Evolutionary conservation across 176 grass and related monocot genomes (phyloP).

Genomic region (Triticum timopheevii): DNA sequence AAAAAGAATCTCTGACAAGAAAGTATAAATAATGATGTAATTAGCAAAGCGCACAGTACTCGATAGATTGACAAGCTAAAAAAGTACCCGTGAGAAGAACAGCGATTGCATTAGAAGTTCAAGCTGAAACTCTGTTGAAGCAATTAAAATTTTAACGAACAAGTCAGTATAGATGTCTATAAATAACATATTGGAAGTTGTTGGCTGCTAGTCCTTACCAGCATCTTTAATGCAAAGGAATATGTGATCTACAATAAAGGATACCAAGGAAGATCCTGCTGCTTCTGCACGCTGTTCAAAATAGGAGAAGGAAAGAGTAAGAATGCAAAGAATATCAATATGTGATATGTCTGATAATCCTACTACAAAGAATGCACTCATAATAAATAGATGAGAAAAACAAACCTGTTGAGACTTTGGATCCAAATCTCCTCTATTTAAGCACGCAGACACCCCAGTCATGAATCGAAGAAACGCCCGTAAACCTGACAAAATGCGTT

Average conservation of each 20-base stretch:
- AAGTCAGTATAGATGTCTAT: constrained; percentile 40
- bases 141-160: constrained; percentile 32
- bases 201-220: constrained; percentile 51
- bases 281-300: constrained; percentile 72
- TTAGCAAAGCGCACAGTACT: background rate
- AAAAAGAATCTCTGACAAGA: constrained; percentile 2
- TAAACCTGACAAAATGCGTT: constrained; percentile 61
- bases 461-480: constrained; percentile 95
- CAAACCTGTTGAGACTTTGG: constrained; percentile 86
- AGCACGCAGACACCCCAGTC: constrained; percentile 84
- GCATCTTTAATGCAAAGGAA: constrained; percentile 99
- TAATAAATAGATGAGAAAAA: constrained; percentile 20
- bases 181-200: constrained; percentile 9
- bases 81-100: constrained; percentile 91
- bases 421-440: constrained; percentile 95
- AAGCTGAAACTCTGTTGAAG: constrained; percentile 88
- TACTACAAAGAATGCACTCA: constrained; percentile 21
- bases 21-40: constrained; percentile 30
- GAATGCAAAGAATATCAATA: constrained; percentile 13
- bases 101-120: constrained; percentile 98
- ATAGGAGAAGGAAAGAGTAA: constrained; percentile 38
- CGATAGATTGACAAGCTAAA: background rate
- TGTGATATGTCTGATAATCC: background rate
- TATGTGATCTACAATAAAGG: constrained; percentile 96
- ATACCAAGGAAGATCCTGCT: constrained; percentile 95